Conservation (phyloP, 148 eudicot genomes). For the Vaccinium vitisidaea region DNA sequence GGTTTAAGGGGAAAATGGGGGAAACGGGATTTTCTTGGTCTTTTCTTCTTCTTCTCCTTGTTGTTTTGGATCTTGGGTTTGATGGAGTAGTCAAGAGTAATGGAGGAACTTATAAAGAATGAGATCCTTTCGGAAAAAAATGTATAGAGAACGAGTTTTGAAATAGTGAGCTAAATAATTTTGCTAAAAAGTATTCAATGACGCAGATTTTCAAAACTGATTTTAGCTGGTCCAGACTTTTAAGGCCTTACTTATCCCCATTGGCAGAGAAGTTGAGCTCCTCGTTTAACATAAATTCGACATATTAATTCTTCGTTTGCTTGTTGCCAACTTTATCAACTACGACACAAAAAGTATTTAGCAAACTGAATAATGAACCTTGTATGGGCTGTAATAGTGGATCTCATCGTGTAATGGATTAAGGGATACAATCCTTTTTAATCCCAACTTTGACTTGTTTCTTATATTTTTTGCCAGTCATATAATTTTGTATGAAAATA, state of each 20-base stretch:
- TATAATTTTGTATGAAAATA: neutral
- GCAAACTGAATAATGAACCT: neutral
- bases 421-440: too few relatives aligned
- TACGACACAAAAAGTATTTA: neutral
- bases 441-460: too few relatives aligned
- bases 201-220: neutral
- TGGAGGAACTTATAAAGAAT: conserved; percentile 23
- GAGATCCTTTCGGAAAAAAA: neutral
- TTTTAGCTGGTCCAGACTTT: neutral
- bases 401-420: too few relatives aligned
- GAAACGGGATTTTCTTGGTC: conserved; percentile 1
- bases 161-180: neutral
- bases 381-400: neutral
- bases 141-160: neutral
- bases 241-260: neutral
- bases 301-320: neutral
- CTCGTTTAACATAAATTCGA: neutral
- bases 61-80: conserved; percentile 10
- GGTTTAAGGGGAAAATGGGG: neutral
- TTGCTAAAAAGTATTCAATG: neutral
- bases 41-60: conserved; percentile 7
- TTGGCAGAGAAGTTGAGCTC: neutral
- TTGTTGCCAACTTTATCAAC: neutral
- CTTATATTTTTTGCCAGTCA: neutral
- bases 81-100: conserved; percentile 23